Conservation (phyloP, 495 filamentous ascomycete genomes). For the Penicillium herquei region DNA sequence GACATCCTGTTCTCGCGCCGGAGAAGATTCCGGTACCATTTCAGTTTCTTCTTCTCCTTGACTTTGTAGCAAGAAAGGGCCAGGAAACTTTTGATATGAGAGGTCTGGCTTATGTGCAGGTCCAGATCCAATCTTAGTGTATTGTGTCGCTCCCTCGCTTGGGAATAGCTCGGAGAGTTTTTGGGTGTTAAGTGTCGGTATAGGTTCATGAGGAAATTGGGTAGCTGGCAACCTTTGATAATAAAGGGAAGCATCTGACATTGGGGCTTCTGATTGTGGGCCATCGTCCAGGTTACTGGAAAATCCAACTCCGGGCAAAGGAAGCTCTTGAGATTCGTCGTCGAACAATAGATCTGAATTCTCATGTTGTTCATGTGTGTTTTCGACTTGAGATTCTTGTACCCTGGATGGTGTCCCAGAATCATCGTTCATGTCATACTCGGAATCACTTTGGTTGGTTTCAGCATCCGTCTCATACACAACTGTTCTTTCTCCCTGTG, state of each 20-base stretch:
- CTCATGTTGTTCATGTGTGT: constrained; percentile 1
- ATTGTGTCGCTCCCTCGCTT: constrained; percentile 25
- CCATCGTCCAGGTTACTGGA: constrained; percentile 8
- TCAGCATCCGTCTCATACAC: constrained; percentile 49
- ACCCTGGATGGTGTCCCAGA: constrained; percentile 13
- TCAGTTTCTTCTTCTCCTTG: constrained; percentile 33
- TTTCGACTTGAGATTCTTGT: neutral
- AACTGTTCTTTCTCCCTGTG: constrained; percentile 31
- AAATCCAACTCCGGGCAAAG: constrained; percentile 20
- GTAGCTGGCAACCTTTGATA: constrained; percentile 40
- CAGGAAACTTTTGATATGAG: constrained; percentile 1
- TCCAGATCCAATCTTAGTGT: neutral
- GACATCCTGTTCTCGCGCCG: constrained; percentile 20
- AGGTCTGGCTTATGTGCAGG: neutral
- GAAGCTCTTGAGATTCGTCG: constrained; percentile 39
- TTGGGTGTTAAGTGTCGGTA: constrained; percentile 44
- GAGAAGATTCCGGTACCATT: constrained; percentile 45
- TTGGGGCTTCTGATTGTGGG: constrained; percentile 26
- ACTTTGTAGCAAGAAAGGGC: constrained; percentile 18
- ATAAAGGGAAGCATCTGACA: constrained; percentile 41
- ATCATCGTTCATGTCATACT: constrained; percentile 16
- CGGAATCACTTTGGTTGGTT: constrained; percentile 33
- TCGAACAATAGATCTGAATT: constrained; percentile 11
- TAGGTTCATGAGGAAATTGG: constrained; percentile 43
- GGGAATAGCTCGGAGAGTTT: constrained; percentile 45